Conservation (phyloP, 1,284 basidiomycete species). For the Neotropicomus parvogracilis region DNA sequence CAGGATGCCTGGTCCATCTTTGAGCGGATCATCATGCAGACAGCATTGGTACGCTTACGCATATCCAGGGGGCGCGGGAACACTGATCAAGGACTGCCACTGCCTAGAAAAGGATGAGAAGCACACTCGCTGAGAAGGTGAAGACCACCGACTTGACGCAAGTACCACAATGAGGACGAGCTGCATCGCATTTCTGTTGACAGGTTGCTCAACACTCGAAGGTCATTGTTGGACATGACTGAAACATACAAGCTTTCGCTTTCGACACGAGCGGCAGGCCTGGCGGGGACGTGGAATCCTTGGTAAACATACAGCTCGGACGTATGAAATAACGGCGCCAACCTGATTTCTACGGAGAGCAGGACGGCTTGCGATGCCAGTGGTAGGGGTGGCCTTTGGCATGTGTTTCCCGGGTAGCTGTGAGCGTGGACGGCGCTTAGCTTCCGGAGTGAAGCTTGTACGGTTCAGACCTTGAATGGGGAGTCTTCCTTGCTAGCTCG, state of each 20-base stretch:
- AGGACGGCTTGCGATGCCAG: conserved; percentile 43
- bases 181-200: conserved; percentile 76
- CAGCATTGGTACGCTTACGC: conserved; percentile 46
- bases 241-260: conserved; percentile 67
- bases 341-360: conserved; percentile 79
- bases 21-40: conserved; percentile 13
- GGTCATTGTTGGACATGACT: background rate
- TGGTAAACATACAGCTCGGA: background rate
- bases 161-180: conserved; percentile 75
- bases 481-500: background rate
- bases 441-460: background rate
- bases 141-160: conserved; percentile 68
- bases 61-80: conserved; percentile 75
- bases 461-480: background rate
- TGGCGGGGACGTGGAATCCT: conserved; percentile 28
- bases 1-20: conserved; percentile 57
- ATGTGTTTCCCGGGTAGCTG: conserved; percentile 43
- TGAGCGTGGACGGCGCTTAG: too few relatives aligned
- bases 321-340: conserved; percentile 13
- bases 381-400: conserved; percentile 54
- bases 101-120: conserved; percentile 43
- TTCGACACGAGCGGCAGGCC: conserved; percentile 78
- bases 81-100: conserved; percentile 74
- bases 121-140: background rate
- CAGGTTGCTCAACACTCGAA: conserved; percentile 12